phyloP scores from a whole-genome alignment of 2,329 filamentous ascomycete genomes.

The Phialophora chinensis region DNA sequence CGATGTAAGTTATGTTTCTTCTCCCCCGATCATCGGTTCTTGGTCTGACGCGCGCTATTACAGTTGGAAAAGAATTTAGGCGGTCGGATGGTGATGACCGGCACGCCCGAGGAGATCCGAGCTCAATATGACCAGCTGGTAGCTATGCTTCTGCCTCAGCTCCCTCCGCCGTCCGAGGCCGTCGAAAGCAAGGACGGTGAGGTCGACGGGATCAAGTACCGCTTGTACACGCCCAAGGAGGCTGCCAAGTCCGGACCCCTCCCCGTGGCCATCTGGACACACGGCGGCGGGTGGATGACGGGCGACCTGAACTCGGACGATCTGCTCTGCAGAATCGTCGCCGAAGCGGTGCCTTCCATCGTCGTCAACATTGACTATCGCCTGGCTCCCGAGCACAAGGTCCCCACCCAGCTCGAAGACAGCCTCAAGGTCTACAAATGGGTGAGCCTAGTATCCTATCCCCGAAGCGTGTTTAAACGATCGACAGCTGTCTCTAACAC shows the following conservation, averaged over 20 bases:
- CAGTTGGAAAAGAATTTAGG: constrained; percentile 36
- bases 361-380: constrained; percentile 49
- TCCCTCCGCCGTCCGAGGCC: constrained; percentile 33
- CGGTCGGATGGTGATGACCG: constrained; percentile 33
- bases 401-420: constrained; percentile 37
- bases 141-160: constrained; percentile 31
- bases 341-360: constrained; percentile 43
- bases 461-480: too few species aligned
- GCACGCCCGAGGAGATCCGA: constrained; percentile 34
- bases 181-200: constrained; percentile 36
- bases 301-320: constrained; percentile 48
- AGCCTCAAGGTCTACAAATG: constrained; percentile 37
- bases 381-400: constrained; percentile 37
- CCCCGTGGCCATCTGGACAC: constrained; percentile 38
- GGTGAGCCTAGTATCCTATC: constrained; percentile 16
- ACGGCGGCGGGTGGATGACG: constrained; percentile 42
- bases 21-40: background rate
- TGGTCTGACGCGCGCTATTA: background rate
- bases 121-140: constrained; percentile 32
- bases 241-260: constrained; percentile 34
- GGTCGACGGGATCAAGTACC: constrained; percentile 37
- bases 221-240: constrained; percentile 36
- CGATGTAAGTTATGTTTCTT: constrained; percentile 28
- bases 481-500: background rate
- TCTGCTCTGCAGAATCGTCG: constrained; percentile 44